Evolutionary conservation across 129 eudicot species (phyloP), one percentile per base, ranked within the genome.

Genomic region (Flaveria brownii): DNA sequence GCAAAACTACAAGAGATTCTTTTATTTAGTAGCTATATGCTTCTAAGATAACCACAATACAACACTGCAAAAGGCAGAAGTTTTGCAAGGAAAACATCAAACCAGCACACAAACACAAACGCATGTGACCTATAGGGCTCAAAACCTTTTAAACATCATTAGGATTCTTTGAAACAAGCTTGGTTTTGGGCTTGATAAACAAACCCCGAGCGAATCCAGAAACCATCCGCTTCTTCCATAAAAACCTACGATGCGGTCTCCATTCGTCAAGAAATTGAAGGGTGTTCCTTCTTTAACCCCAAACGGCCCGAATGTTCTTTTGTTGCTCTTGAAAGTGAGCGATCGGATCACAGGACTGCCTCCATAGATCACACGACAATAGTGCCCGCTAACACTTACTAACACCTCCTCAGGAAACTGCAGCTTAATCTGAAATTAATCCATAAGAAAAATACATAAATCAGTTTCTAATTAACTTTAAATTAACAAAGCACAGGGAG

Each of bases 261-360:
- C 89, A 20, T 84, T 88, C 57, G 85, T 64, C 6, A 78, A 77
- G 46, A 86, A 84, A n/a, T 51, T 77, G 25, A 90, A 88, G 0
- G 90, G 91, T 0, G 86, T 87, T 52, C 91, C 96, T 70, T 82
- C 87, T 80, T 90, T 93, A 2, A 84, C 84, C 16, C 96, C 96
- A 63, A 71, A 90, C 0, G 96, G 91, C 11, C 96, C 96, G 46
- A 79, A 87, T 1, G 82, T 88, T 64, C 87, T 83, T 11, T 61
- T 45, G 79, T 90, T 87, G 76, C 76, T 90, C 79, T 66, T 17
- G 28, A 39, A 18, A 39, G 50, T 67, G 50, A 67, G 71, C 3
- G 93, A 87, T 9, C 91, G 60, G 23, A 90, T 82, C 71, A 90
- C 93, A 0, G 89, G 86, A 45, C 80, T 52, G 49, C 92, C 90